Percentiles rank a stretch among this genome's conserved stretches.
Evolutionary conservation across 768 basidiomycete species (phyloP).

Genomic region (Agrocybe pediades): DNA sequence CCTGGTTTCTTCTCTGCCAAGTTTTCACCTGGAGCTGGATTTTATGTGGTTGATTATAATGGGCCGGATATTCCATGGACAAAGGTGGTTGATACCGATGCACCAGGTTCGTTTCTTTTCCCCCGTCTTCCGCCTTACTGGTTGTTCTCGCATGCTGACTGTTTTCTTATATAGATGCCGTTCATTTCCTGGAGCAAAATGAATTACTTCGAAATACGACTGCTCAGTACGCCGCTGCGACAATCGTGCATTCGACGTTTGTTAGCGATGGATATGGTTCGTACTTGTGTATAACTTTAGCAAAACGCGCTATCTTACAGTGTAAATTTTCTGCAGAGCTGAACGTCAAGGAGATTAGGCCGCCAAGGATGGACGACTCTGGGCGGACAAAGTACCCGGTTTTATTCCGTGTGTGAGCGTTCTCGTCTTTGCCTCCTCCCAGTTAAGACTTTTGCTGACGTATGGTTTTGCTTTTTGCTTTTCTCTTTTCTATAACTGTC

Average conservation of each 20-base stretch:
- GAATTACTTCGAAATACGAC: conserved; percentile 63
- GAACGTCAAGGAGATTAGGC: conserved; percentile 89
- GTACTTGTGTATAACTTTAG: not conserved
- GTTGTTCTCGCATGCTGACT: not conserved
- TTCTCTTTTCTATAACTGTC: not conserved
- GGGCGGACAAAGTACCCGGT: conserved; percentile 97
- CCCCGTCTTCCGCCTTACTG: not conserved
- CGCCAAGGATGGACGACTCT: conserved; percentile 90
- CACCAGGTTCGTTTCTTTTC: conserved; percentile 28
- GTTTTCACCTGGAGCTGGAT: conserved; percentile 88
- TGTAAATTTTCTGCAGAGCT: conserved; percentile 53
- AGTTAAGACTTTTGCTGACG: not conserved
- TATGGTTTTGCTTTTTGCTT: not conserved
- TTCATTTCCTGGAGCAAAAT: conserved; percentile 74
- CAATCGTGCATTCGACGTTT: conserved; percentile 70
- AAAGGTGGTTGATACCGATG: conserved; percentile 61
- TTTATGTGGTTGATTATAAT: conserved; percentile 76
- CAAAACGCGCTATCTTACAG: not conserved
- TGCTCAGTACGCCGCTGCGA: conserved; percentile 69
- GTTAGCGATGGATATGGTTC: conserved; percentile 83
- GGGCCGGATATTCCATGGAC: conserved; percentile 92
- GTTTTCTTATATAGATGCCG: conserved; percentile 45
- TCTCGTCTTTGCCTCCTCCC: not conserved
- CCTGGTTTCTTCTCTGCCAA: conserved; percentile 62
- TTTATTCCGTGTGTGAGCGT: conserved; percentile 77